Evolutionary conservation across 2,329 filamentous ascomycete genomes (phyloP).

Genomic region (Leptographium radiaticola): DNA sequence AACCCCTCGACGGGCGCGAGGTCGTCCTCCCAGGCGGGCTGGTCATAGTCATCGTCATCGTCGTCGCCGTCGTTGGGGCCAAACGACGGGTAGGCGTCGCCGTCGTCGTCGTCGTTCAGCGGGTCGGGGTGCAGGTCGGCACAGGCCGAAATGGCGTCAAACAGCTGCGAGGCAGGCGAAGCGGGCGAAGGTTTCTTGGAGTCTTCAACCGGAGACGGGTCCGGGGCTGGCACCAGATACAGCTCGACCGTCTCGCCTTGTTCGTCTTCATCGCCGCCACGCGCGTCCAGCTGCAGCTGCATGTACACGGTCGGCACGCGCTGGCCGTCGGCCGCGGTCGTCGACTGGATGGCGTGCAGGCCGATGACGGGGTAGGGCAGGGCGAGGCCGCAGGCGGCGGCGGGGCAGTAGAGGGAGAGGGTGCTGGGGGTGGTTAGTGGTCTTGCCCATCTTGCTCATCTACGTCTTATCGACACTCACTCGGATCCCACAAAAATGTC

Average conservation of each 20-base stretch:
- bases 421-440: conserved; percentile 25
- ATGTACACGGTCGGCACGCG: conserved; percentile 45
- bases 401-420: conserved; percentile 51
- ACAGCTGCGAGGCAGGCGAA: conserved; percentile 43
- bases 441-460: too few species aligned
- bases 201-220: neutral
- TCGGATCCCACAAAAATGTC: conserved; percentile 47
- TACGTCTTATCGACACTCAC: too few species aligned
- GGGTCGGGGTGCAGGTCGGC: conserved; percentile 67
- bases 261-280: conserved; percentile 42
- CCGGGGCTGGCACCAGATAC: conserved; percentile 30
- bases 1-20: conserved; percentile 43
- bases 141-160: conserved; percentile 58
- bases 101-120: conserved; percentile 42
- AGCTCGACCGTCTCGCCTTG: conserved; percentile 54
- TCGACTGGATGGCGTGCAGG: conserved; percentile 60
- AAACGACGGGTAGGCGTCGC: conserved; percentile 37
- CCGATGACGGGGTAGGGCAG: conserved; percentile 65
- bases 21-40: conserved; percentile 40
- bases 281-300: conserved; percentile 52
- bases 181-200: conserved; percentile 12
- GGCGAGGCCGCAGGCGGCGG: conserved; percentile 44
- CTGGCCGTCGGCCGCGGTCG: conserved; percentile 21
- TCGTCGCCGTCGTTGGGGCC: conserved; percentile 42
- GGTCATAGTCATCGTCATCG: conserved; percentile 42